These are phyloP conservation scores for Cladosporium phlei DNA, from an alignment of 2,329 filamentous ascomycete species.

Conservation along the genomic window DNA sequence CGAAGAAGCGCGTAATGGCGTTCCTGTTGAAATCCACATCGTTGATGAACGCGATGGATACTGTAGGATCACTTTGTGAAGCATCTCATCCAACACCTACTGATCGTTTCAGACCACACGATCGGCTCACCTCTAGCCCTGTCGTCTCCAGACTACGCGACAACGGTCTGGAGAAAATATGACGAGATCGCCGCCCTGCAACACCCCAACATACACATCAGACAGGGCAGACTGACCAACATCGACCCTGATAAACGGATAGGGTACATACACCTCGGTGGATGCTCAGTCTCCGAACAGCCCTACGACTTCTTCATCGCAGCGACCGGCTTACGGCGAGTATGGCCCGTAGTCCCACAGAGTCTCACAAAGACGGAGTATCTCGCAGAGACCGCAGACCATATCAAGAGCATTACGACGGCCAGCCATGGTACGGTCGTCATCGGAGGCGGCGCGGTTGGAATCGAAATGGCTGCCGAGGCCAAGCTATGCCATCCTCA, in stretches of 20 bases:
- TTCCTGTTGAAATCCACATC: slow-evolving; percentile 63
- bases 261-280: slow-evolving; percentile 45
- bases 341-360: slow-evolving; percentile 69
- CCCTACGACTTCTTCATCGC: slow-evolving; percentile 72
- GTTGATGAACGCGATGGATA: slow-evolving; percentile 80
- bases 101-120: slow-evolving; percentile 52
- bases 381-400: slow-evolving; percentile 55
- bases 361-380: slow-evolving; percentile 59
- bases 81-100: no score
- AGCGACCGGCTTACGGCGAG: slow-evolving; percentile 63
- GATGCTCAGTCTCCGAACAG: slow-evolving; percentile 23
- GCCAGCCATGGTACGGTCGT: slow-evolving; percentile 60
- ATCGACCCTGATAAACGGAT: slow-evolving; percentile 61
- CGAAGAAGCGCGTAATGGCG: slow-evolving; percentile 23
- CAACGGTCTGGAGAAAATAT: slow-evolving; percentile 67
- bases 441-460: slow-evolving; percentile 73
- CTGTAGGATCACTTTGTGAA: slow-evolving; percentile 50
- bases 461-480: slow-evolving; percentile 77
- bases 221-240: slow-evolving; percentile 60
- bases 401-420: slow-evolving; percentile 51
- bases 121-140: slow-evolving; percentile 72
- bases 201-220: slow-evolving; percentile 55
- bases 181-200: slow-evolving; percentile 63
- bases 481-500: slow-evolving; percentile 63
- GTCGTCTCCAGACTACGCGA: slow-evolving; percentile 57